Base-by-base conservation (phyloP, 768 basidiomycete species). In the Pseudohyphozyma bogoriensis region DNA sequence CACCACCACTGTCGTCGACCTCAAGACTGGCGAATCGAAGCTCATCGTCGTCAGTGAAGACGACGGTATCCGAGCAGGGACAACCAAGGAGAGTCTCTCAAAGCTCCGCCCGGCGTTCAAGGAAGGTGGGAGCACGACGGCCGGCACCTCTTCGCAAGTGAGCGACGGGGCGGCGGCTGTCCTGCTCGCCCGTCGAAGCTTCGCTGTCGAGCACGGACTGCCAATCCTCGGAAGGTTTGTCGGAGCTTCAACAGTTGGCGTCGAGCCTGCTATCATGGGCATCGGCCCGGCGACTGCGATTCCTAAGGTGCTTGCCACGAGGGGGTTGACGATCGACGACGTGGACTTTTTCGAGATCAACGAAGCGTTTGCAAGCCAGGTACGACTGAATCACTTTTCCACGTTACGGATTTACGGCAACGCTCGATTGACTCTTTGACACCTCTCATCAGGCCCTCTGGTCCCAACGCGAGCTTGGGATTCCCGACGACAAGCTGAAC, bases 151-250 rank as follows among this genome's bases (percentile, higher is more conserved):
- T 26, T 64, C 62, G 20, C 67, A 66, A 57, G 70, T 64, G 26
- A 32, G 58, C 42, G 93, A 99, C 70, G 93, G 95, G 39, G 93
- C 90, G 4, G 87, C 89, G 20, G 90, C 90, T 0, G 88, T 93
- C 52, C 77, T 93, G 52, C 83, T 92, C 57, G 78, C 86, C 31
- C 81, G 87, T 50, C 82, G 91, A 39, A 85, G 84, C 33, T 79
- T 83, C 55, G 90, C 91, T 8, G 82, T 83, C 72, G 82, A 82
- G 63, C 84, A 91, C 54, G 84, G 86, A 31, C 80, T 93, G n/a
- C 85, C 87, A 47, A 83, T 93, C 69, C 55, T 89, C 55, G 91
- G 87, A 74, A 92, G 92, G 76, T 92, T 82, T 72, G 81, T 89
- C 70, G 79, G 79, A 37, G 80, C 85, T 2, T 75, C 78, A 44